Evolutionary conservation across 768 basidiomycete species (phyloP).

Genomic region (Clathrus columnatus): DNA sequence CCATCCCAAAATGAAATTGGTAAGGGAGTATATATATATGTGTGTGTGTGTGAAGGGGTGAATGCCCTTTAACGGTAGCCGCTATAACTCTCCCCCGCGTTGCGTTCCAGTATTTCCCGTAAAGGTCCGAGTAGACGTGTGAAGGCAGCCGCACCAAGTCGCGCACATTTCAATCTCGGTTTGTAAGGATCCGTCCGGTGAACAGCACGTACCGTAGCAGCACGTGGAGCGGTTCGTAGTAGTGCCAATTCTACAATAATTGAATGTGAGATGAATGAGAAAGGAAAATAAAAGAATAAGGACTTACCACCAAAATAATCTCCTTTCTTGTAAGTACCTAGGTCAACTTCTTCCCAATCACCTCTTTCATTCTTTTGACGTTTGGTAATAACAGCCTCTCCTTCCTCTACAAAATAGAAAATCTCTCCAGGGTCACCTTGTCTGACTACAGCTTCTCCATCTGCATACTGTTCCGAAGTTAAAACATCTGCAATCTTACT

Average conservation of each 20-base stretch:
- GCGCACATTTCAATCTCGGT: slow-evolving; percentile 84
- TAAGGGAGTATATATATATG: background rate
- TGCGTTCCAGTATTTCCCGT: slow-evolving; percentile 87
- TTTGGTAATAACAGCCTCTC: slow-evolving; percentile 83
- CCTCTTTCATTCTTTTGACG: slow-evolving; percentile 50
- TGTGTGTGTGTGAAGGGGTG: background rate
- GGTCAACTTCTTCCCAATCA: slow-evolving; percentile 52
- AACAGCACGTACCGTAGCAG: slow-evolving; percentile 90
- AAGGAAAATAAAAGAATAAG: background rate
- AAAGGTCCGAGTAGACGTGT: slow-evolving; percentile 88
- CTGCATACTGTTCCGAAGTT: slow-evolving; percentile 68
- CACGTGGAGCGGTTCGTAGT: slow-evolving; percentile 79
- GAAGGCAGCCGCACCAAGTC: slow-evolving; percentile 87
- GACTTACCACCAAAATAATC: slow-evolving; percentile 95
- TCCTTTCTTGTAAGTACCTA: slow-evolving; percentile 75
- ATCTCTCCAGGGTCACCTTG: slow-evolving; percentile 96
- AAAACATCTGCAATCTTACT: slow-evolving; percentile 98
- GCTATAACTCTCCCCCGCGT: slow-evolving; percentile 70
- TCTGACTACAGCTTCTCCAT: slow-evolving; percentile 80
- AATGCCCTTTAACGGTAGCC: slow-evolving; percentile 22
- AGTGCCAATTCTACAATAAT: slow-evolving; percentile 70
- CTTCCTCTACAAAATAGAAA: slow-evolving; percentile 96
- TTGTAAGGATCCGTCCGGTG: slow-evolving; percentile 36
- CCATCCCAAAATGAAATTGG: slow-evolving; percentile 6
- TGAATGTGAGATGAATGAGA: slow-evolving; percentile 4